Conservation (phyloP, 352 stramenopile genomes). For the Pythium aquatile region DNA sequence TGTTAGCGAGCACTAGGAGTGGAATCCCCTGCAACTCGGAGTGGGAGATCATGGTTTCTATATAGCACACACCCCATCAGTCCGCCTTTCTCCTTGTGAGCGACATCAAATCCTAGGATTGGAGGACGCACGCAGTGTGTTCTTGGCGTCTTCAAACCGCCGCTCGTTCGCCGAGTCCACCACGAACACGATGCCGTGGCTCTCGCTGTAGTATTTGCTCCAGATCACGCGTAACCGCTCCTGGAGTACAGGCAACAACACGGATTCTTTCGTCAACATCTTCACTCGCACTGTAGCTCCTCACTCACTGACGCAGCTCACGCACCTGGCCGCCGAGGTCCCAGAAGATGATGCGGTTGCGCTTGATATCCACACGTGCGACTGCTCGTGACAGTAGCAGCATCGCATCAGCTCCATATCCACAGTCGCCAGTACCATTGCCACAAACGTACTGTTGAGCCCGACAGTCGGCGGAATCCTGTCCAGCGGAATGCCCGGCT, state of each 20-base stretch:
- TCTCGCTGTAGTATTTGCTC: conserved; percentile 94
- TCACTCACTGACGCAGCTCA: too few species aligned
- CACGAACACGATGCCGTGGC: conserved; percentile 91
- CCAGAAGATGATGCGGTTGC: conserved; percentile 90
- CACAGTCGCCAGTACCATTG: not conserved
- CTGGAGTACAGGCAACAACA: not conserved
- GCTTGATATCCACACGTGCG: conserved; percentile 78
- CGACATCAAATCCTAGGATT: not conserved
- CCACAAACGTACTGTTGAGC: conserved; percentile 67
- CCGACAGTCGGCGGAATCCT: conserved; percentile 92
- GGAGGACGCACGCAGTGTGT: conserved; percentile 68
- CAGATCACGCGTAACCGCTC: conserved; percentile 80
- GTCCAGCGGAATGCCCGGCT: conserved; percentile 84
- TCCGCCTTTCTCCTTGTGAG: too few species aligned
- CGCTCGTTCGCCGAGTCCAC: conserved; percentile 84
- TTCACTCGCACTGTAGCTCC: too few species aligned
- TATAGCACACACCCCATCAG: not conserved
- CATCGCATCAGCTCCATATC: not conserved
- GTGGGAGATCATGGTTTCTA: conserved; percentile 80
- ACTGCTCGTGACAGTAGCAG: conserved; percentile 31
- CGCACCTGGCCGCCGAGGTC: conserved; percentile 90
- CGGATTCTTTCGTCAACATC: not conserved
- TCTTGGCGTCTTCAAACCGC: conserved; percentile 88
- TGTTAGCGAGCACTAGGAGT: conserved; percentile 89
- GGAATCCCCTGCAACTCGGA: conserved; percentile 78